phyloP scores from a whole-genome alignment of 768 basidiomycete genomes.

The Rhodotorula graminis region DNA sequence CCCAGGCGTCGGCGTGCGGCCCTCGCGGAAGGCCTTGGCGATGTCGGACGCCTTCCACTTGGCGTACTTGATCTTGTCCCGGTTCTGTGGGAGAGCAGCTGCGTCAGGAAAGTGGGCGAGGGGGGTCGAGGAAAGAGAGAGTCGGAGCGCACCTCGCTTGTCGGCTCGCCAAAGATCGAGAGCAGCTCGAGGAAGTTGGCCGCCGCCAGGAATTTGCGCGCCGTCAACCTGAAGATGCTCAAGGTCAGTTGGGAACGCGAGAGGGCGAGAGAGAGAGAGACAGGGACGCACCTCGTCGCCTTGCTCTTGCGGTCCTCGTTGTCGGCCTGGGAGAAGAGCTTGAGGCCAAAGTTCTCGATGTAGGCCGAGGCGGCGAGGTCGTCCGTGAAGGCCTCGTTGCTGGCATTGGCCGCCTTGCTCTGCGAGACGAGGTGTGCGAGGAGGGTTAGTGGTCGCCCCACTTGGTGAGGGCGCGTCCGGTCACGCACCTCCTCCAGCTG shows the following conservation, averaged over 20 bases:
- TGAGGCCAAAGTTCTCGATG: conserved; percentile 90
- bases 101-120: not conserved
- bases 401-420: conserved; percentile 70
- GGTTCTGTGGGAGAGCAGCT: conserved; percentile 54
- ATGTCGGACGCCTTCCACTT: conserved; percentile 98
- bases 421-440: conserved; percentile 23
- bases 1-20: conserved; percentile 72
- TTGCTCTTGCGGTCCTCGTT: conserved; percentile 77
- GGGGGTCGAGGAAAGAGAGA: not conserved
- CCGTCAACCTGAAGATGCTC: conserved; percentile 75
- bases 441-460: not conserved
- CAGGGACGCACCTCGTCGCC: conserved; percentile 71
- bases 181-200: conserved; percentile 91
- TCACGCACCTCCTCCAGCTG: conserved; percentile 63
- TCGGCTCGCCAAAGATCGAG: conserved; percentile 62
- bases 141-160: conserved; percentile 54
- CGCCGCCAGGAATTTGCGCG: conserved; percentile 90
- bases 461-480: not conserved
- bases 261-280: no score
- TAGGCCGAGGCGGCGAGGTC: conserved; percentile 80
- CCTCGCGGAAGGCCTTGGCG: conserved; percentile 89
- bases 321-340: conserved; percentile 82
- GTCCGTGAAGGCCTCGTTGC: conserved; percentile 72
- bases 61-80: conserved; percentile 83
- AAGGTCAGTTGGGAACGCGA: no score